These are phyloP conservation scores for Phyllosticta citriasiana DNA, from an alignment of 2,329 filamentous ascomycete genomes.

Conservation along the genomic window DNA sequence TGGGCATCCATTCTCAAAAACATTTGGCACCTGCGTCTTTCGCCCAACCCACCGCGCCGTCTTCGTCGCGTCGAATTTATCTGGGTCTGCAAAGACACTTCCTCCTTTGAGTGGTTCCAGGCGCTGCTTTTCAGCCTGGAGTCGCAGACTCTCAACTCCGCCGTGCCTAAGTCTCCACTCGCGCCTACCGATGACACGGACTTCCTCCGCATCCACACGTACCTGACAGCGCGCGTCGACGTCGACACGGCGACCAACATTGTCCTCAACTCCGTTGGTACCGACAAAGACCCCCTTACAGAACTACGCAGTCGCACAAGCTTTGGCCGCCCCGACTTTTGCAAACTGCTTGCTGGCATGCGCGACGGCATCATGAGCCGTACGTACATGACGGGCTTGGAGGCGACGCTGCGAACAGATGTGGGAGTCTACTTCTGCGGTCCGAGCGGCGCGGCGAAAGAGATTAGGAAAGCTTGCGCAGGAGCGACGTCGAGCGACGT, in stretches of 20 bases:
- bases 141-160: constrained; percentile 62
- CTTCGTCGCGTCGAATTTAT: constrained; percentile 96
- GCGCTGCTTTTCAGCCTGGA: constrained; percentile 85
- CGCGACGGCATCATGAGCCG: constrained; percentile 77
- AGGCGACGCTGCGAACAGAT: constrained; percentile 66
- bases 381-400: constrained; percentile 73
- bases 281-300: constrained; percentile 79
- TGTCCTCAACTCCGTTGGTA: constrained; percentile 87
- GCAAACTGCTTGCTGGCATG: constrained; percentile 70
- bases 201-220: constrained; percentile 96
- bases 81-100: constrained; percentile 95
- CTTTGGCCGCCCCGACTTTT: constrained; percentile 89
- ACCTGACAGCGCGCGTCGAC: constrained; percentile 88
- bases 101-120: constrained; percentile 98
- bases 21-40: constrained; percentile 91
- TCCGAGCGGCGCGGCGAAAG: constrained; percentile 66
- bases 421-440: constrained; percentile 98
- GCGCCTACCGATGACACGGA: constrained; percentile 40
- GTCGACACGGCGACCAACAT: constrained; percentile 92
- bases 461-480: constrained; percentile 76
- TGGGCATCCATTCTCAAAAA: constrained; percentile 90
- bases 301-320: constrained; percentile 85
- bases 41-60: constrained; percentile 78
- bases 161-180: constrained; percentile 47
- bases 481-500: constrained; percentile 66